Evolutionary conservation across 371 early-diverging fungal species (phyloP), one percentile per base, ranked within the genome.

Genomic region (Mortierella sp.): DNA sequence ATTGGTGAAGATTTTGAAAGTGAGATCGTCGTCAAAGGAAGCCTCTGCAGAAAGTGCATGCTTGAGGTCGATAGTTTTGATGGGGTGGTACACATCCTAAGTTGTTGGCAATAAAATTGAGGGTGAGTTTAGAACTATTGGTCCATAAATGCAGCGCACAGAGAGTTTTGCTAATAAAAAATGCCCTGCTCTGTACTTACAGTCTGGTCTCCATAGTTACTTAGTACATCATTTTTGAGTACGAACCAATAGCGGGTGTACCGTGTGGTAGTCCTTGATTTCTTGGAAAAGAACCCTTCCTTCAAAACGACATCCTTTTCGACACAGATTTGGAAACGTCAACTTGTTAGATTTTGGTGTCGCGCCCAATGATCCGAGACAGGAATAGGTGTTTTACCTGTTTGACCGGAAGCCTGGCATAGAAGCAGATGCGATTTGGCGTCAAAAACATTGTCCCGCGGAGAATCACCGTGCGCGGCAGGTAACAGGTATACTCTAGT

Each of bases 361-460:
- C n/a, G n/a, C n/a, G n/a, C n/a, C n/a, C n/a, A n/a, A n/a, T n/a
- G n/a, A n/a, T n/a, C n/a, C n/a, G n/a, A n/a, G n/a, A n/a, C n/a
- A n/a, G 4, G 34, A 10, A 34, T 34, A 13, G 53, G 21, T 9
- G 2, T 12, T 44, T 48, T 10, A 79, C 70, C 57, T 67, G 72
- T 29, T 55, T 47, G n/a, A 50, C 55, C 1, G 88, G 90, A 6
- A 93, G 72, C 3, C 85, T 81, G 28, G 92, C 91, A 73, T 89
- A 89, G 69, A 92, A 94, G 55, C 91, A 90, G 7, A 93, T 71
- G 53, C 89, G 88, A 9, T 82, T 70, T n/a, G 87, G 82, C 0
- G 90, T 91, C 34, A 93, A 60, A 68, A 89, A 94, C 71, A 94
- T 78, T 40, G 81, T 81, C 5, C 93, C 94, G 40, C 87, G 85